Evolutionary conservation across 768 basidiomycete genomes (phyloP).

Genomic region (Grammothele lineata): DNA sequence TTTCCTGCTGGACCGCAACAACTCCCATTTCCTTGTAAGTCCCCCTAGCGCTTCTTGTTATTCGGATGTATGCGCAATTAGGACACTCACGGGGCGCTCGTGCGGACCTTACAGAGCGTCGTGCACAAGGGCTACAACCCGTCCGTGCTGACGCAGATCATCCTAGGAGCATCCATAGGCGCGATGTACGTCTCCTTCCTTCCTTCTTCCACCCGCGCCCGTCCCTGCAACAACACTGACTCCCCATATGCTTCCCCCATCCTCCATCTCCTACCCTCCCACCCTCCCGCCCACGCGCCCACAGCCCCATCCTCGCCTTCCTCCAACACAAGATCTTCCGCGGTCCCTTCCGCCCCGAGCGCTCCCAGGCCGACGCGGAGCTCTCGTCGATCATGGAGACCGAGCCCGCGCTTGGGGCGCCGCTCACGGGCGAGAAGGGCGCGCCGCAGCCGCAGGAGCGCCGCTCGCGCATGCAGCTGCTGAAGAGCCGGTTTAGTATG

Average conservation of each 20-base stretch:
- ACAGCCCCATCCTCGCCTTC: slow-evolving; percentile 52
- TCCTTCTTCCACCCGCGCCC: neutral
- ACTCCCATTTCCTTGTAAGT: slow-evolving; percentile 49
- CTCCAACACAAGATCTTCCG: slow-evolving; percentile 51
- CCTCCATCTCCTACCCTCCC: too few relatives aligned
- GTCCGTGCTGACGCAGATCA: slow-evolving; percentile 43
- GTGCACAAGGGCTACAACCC: slow-evolving; percentile 47
- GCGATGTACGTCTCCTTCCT: slow-evolving; percentile 47
- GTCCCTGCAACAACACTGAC: neutral
- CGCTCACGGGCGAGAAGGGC: neutral
- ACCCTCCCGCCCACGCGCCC: too few relatives aligned
- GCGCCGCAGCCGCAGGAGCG: neutral
- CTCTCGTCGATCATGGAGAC: neutral
- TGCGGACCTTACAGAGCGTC: slow-evolving; percentile 51
- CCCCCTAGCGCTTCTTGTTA: neutral
- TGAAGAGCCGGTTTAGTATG: slow-evolving; percentile 11
- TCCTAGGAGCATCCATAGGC: slow-evolving; percentile 49
- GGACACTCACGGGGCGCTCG: too few relatives aligned
- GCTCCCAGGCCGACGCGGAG: slow-evolving; percentile 1
- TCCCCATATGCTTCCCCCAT: too few relatives aligned
- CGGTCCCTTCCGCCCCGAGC: slow-evolving; percentile 38
- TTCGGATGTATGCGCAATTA: neutral
- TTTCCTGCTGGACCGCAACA: slow-evolving; percentile 59
- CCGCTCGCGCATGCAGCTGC: slow-evolving; percentile 2
- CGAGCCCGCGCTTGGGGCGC: neutral